Conservation (phyloP, 768 basidiomycete genomes). For the Tylopilus sp. region DNA sequence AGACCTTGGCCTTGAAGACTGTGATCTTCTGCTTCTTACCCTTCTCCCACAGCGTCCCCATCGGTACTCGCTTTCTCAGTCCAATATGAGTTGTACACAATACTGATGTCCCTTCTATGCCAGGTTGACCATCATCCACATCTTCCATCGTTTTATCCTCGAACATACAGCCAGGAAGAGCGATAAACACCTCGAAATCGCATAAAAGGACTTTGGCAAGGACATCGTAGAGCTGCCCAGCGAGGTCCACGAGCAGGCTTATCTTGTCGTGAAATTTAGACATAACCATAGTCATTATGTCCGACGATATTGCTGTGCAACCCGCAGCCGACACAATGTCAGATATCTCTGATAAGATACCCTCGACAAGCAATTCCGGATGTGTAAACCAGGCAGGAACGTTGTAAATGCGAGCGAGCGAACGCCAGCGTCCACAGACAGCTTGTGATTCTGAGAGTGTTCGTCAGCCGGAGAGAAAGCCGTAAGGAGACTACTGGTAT, state of each 20-base stretch:
- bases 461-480: not conserved
- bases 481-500: too few relatives aligned
- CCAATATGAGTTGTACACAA: slow-evolving; percentile 12
- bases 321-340: slow-evolving; percentile 7
- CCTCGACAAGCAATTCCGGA: not conserved
- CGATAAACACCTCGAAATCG: slow-evolving; percentile 8
- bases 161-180: slow-evolving; percentile 3
- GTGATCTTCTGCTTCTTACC: slow-evolving; percentile 2
- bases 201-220: slow-evolving; percentile 7
- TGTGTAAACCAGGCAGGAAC: not conserved
- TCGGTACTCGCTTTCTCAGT: slow-evolving; percentile 5
- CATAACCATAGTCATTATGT: not conserved
- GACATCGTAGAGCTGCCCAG: slow-evolving; percentile 4
- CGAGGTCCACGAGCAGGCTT: slow-evolving; percentile 7
- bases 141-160: slow-evolving; percentile 4
- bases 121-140: not conserved
- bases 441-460: slow-evolving; percentile 9
- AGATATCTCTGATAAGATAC: slow-evolving; percentile 1
- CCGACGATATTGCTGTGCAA: slow-evolving; percentile 2
- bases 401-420: slow-evolving; percentile 4
- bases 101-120: not conserved
- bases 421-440: slow-evolving; percentile 12
- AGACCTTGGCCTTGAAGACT: slow-evolving; percentile 8
- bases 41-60: slow-evolving; percentile 9
- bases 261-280: slow-evolving; percentile 6